These are phyloP conservation scores for Aspergillus ochraceoroseus DNA, from an alignment of 2,329 filamentous ascomycete species.

Conservation along the genomic window DNA sequence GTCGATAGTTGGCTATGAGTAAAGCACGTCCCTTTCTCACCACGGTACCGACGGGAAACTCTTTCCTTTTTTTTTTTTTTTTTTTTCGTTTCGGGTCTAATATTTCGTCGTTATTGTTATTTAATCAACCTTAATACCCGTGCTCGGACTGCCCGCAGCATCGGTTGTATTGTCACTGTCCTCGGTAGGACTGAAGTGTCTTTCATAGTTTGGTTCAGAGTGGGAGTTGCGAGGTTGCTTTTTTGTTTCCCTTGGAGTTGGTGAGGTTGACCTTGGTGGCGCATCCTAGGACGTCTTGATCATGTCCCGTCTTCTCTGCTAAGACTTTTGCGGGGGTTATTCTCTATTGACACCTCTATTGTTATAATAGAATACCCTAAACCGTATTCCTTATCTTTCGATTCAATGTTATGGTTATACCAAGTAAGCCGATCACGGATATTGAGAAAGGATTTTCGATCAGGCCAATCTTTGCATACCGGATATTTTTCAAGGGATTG, in stretches of 20 bases:
- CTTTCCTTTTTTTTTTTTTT: neutral
- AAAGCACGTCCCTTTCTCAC: neutral
- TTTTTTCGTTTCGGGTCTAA: neutral
- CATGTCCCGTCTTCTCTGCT: constrained; percentile 9
- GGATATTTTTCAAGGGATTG: neutral
- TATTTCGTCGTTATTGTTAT: constrained; percentile 3
- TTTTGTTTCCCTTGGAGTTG: constrained; percentile 18
- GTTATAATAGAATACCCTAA: constrained; percentile 14
- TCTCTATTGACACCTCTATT: constrained; percentile 10
- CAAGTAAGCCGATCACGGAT: too few species aligned
- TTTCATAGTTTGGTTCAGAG: constrained; percentile 3
- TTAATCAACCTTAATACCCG: constrained; percentile 3
- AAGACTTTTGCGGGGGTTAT: constrained; percentile 5
- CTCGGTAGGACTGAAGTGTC: neutral
- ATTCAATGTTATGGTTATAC: too few species aligned
- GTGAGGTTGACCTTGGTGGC: constrained; percentile 19
- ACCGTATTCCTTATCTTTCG: neutral
- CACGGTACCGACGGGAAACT: constrained; percentile 2
- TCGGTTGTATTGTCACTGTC: constrained; percentile 6
- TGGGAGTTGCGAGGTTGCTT: constrained; percentile 11
- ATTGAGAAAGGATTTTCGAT: too few species aligned
- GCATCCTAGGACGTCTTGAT: constrained; percentile 27
- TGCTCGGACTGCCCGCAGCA: constrained; percentile 6
- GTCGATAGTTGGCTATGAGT: too few species aligned
- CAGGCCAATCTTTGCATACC: neutral